These are phyloP conservation scores for Ogataea kodamae DNA, from an alignment of 805 yeast genomes.

Conservation along the genomic window DNA sequence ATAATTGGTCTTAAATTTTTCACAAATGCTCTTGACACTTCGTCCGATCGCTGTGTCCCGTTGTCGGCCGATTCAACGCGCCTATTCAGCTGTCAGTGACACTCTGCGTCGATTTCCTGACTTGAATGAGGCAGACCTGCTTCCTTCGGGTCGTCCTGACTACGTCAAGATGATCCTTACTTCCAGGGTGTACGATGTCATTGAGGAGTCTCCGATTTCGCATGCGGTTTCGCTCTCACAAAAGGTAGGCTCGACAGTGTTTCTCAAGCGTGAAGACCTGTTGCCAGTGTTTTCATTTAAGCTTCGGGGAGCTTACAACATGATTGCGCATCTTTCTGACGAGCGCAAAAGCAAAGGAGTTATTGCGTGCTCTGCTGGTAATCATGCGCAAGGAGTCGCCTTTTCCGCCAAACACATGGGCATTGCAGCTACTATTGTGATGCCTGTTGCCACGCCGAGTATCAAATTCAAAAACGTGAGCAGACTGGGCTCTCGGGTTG, in stretches of 20 bases:
- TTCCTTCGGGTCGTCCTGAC: slow-evolving; percentile 75
- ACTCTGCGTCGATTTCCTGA: slow-evolving; percentile 41
- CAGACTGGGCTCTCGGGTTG: slow-evolving; percentile 91
- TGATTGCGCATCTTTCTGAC: slow-evolving; percentile 83
- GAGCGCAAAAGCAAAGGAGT: slow-evolving; percentile 76
- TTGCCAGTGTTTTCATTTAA: slow-evolving; percentile 95
- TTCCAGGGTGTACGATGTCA: slow-evolving; percentile 91
- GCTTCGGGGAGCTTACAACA: slow-evolving; percentile 95
- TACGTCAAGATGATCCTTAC: slow-evolving; percentile 87
- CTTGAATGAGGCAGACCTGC: slow-evolving; percentile 47
- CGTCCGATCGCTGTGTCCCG: not conserved
- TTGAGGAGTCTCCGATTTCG: slow-evolving; percentile 83
- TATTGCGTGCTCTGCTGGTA: slow-evolving; percentile 97
- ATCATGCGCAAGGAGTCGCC: slow-evolving; percentile 99
- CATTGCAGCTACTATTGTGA: slow-evolving; percentile 93
- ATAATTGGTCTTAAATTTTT: too few relatives aligned
- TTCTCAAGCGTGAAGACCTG: slow-evolving; percentile 86
- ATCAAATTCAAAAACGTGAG: slow-evolving; percentile 91
- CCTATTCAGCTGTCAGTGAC: slow-evolving; percentile 4
- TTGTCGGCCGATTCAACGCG: slow-evolving; percentile 1
- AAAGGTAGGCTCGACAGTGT: slow-evolving; percentile 69
- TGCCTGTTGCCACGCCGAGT: slow-evolving; percentile 97
- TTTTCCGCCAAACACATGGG: slow-evolving; percentile 79
- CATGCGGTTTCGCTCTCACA: slow-evolving; percentile 72
- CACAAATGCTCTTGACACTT: too few relatives aligned